Base-by-base conservation (phyloP, 2,329 filamentous ascomycete genomes). In the Apiospora marii region DNA sequence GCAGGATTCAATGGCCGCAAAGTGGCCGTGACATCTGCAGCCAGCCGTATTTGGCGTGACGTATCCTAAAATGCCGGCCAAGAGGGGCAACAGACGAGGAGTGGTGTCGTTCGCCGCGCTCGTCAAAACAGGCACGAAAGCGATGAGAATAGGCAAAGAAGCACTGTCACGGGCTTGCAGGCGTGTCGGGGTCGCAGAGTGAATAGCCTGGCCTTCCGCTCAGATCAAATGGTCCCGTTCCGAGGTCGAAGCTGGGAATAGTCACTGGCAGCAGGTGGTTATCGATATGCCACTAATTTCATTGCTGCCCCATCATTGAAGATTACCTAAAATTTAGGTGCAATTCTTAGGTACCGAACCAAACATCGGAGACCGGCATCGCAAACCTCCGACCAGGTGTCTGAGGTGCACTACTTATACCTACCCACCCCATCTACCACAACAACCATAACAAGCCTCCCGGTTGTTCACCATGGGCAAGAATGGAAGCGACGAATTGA, bases 221-320 rank as follows among this genome's bases (percentile, higher is more conserved):
- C 58, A n/a, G 41, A 64, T 64, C 58, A 22, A 58, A 41, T 27
- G 34, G 34, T n/a, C 34, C 34, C 58, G 58, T 41, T 41, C 34
- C 6, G 58, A 30, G 19, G 30, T 64, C 8, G 58, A 64, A 14
- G 58, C 34, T 64, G 58, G 58, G 58, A 37, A 64, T 64, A 34
- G 34, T 64, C 34, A 64, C 34, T 64, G 37, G 27, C 27, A 30
- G 27, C 37, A 41, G 37, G 37, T 41, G 22, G 58, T 64, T 64
- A 64, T 64, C 58, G 58, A 64, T 64, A 64, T 64, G 58, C 58
- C 58, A 64, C 58, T 64, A 64, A 41, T 64, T 64, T 41, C 58
- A 41, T 41, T 64, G 58, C 34, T 64, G 58, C 58, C 30, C 58
- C 34, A 37, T 41, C 34, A 41, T 3, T 64, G 58, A 64, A 24